Evolutionary conservation across 78 protist genomes (phyloP).

Genomic region (Dictyostelium intermedium): DNA sequence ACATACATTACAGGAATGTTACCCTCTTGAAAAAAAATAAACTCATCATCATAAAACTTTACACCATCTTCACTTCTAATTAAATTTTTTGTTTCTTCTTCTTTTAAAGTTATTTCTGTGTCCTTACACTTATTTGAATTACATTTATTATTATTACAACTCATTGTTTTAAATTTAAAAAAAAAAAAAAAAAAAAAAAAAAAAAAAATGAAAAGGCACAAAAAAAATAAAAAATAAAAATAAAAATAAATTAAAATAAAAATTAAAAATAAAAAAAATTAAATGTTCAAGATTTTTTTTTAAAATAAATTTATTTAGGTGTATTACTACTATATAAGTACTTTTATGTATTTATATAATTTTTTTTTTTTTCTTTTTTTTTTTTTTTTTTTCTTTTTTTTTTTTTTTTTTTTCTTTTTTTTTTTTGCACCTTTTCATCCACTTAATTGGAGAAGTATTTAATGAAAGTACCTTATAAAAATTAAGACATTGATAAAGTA

Average conservation of each 20-base stretch:
- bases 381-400: background rate
- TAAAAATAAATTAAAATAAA: too few relatives aligned
- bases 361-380: background rate
- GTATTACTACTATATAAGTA: background rate
- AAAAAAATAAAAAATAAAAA: too few relatives aligned
- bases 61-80: background rate
- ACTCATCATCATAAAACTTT: constrained; percentile 9
- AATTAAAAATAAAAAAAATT: background rate
- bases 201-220: too few relatives aligned
- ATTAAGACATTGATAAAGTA: background rate
- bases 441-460: too few relatives aligned
- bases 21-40: constrained; percentile 45
- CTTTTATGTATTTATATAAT: background rate
- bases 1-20: constrained; percentile 63
- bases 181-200: background rate
- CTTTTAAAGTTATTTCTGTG: background rate
- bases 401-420: background rate
- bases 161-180: background rate
- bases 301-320: background rate
- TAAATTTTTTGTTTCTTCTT: background rate
- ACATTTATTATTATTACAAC: background rate
- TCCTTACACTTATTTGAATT: background rate
- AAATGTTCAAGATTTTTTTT: background rate
- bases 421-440: background rate
- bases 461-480: too few relatives aligned